phyloP scores from a whole-genome alignment of 768 basidiomycete genomes.

The Collybia sp. region DNA sequence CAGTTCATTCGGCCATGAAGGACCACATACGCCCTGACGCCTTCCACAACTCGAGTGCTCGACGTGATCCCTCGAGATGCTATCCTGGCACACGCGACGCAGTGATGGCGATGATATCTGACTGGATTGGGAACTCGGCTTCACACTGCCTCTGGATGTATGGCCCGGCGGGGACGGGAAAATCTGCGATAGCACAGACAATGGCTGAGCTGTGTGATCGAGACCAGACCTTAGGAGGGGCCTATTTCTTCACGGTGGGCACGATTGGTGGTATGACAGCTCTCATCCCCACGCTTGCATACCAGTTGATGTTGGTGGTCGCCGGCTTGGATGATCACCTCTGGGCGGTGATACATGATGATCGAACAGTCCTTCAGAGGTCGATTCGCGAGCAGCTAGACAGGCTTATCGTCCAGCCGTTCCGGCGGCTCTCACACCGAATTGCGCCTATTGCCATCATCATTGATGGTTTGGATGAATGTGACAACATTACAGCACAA shows the following conservation, averaged over 20 bases:
- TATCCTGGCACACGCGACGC: too few relatives aligned
- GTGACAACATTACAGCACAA: not conserved
- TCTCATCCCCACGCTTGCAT: constrained; percentile 1
- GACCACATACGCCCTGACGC: too few relatives aligned
- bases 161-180: not conserved
- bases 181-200: constrained; percentile 3
- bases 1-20: too few relatives aligned
- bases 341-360: constrained; percentile 3
- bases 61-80: too few relatives aligned
- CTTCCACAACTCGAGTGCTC: too few relatives aligned
- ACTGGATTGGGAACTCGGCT: constrained; percentile 5
- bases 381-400: constrained; percentile 1
- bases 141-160: constrained; percentile 2
- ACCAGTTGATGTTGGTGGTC: constrained; percentile 5
- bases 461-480: not conserved
- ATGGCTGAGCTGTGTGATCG: constrained; percentile 6
- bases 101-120: not conserved
- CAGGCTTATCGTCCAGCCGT: constrained; percentile 4
- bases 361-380: constrained; percentile 2
- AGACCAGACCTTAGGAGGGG: constrained; percentile 2
- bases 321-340: constrained; percentile 2
- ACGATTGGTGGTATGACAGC: constrained; percentile 3
- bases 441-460: not conserved
- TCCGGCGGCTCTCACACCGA: not conserved
- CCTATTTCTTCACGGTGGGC: constrained; percentile 9